A percentile compares a stretch with the other conserved stretches of the same genome.
phyloP scores from a whole-genome alignment of 2,329 filamentous ascomycete genomes.

The Cercospora zeae-maydis region DNA sequence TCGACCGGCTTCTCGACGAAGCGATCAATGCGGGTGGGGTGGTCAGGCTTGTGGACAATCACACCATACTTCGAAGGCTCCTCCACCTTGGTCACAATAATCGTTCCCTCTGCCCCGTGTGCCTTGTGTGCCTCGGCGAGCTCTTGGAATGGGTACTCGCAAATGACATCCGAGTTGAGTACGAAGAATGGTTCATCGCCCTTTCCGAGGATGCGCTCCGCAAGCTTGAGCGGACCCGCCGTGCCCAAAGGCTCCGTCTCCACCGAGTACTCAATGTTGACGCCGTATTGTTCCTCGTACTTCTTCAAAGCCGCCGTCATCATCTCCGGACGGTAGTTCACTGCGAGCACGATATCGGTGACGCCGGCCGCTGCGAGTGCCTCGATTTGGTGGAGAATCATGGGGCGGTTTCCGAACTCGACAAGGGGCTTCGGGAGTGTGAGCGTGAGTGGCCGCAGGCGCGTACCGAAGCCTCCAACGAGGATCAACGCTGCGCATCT shows the following conservation, averaged over 20 bases:
- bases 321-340: slow-evolving; percentile 97
- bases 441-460: slow-evolving; percentile 91
- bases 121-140: slow-evolving; percentile 86
- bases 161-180: slow-evolving; percentile 96
- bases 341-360: slow-evolving; percentile 93
- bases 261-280: slow-evolving; percentile 96
- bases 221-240: slow-evolving; percentile 90
- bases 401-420: slow-evolving; percentile 97
- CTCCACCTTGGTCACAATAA: slow-evolving; percentile 97
- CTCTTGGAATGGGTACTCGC: slow-evolving; percentile 92
- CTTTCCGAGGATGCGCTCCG: slow-evolving; percentile 86
- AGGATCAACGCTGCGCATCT: slow-evolving; percentile 81
- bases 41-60: slow-evolving; percentile 91
- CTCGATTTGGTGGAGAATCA: slow-evolving; percentile 98
- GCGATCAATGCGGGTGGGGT: slow-evolving; percentile 88
- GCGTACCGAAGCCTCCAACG: slow-evolving; percentile 97
- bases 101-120: slow-evolving; percentile 94
- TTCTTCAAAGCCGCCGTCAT: slow-evolving; percentile 93
- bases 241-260: slow-evolving; percentile 94
- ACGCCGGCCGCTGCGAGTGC: slow-evolving; percentile 89
- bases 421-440: slow-evolving; percentile 96
- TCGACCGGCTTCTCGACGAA: slow-evolving; percentile 99
- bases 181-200: slow-evolving; percentile 96
- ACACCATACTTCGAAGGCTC: slow-evolving; percentile 99
- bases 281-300: slow-evolving; percentile 89